phyloP scores from a whole-genome alignment of 2,329 filamentous ascomycete genomes.

The Juglanconis juglandina region DNA sequence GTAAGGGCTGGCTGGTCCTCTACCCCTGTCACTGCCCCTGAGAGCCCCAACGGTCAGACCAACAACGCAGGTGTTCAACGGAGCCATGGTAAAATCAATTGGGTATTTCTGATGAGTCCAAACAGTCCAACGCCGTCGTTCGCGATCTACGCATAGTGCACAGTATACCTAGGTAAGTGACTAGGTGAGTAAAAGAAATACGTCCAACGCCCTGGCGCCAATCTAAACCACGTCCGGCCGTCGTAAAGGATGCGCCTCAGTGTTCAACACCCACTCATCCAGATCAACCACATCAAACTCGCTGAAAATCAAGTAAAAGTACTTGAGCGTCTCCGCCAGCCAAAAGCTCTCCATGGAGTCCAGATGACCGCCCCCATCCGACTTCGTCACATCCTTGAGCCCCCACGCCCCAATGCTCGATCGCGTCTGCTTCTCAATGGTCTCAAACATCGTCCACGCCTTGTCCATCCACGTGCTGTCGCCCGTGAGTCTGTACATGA shows the following conservation, averaged over 20 bases:
- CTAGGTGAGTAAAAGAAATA: not conserved
- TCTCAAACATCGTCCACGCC: slow-evolving; percentile 72
- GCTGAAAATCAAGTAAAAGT: slow-evolving; percentile 62
- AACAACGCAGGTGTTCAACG: no score
- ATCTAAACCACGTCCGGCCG: slow-evolving; percentile 24
- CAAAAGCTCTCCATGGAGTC: slow-evolving; percentile 76
- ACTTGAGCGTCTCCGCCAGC: slow-evolving; percentile 66
- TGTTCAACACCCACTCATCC: slow-evolving; percentile 61
- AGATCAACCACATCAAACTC: slow-evolving; percentile 57
- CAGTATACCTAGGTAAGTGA: not conserved
- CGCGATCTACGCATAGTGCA: no score
- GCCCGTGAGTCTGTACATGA: slow-evolving; percentile 72
- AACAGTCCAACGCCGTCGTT: no score
- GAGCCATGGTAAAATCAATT: no score
- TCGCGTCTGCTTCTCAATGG: slow-evolving; percentile 58
- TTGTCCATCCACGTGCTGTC: slow-evolving; percentile 62
- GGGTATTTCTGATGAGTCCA: no score
- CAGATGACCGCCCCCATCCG: slow-evolving; percentile 31
- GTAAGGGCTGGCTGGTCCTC: not conserved
- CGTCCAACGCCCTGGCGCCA: not conserved
- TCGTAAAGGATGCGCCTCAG: slow-evolving; percentile 51
- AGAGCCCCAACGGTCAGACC: not conserved
- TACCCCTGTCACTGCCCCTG: not conserved
- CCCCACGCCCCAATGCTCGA: slow-evolving; percentile 62
- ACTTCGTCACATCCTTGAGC: slow-evolving; percentile 61